Percentiles rank a stretch among this genome's conserved stretches.
Evolutionary conservation across 768 basidiomycete species (phyloP).

Genomic region (Hypholoma sublateritium): DNA sequence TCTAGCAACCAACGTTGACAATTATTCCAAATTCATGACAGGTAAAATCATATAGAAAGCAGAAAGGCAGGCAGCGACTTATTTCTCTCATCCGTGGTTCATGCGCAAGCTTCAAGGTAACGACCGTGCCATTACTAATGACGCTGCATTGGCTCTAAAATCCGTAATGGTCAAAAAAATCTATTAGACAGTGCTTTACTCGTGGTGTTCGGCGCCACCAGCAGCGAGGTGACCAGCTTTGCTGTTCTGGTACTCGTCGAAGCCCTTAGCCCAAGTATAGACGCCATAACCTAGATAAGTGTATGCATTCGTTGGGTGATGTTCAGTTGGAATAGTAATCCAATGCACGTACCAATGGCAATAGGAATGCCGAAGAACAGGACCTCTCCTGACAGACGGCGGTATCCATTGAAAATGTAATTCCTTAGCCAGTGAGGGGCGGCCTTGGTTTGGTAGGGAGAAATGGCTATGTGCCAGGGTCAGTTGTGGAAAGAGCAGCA

Average conservation of each 20-base stretch:
- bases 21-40: no score
- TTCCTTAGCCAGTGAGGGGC: conserved; percentile 66
- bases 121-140: no score
- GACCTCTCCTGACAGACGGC: conserved; percentile 68
- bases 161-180: conserved; percentile 6
- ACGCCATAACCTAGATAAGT: conserved; percentile 62
- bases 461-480: conserved; percentile 54
- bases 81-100: no score
- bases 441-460: conserved; percentile 79
- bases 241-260: conserved; percentile 68
- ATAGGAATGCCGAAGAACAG: conserved; percentile 82
- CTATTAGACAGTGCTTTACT: conserved; percentile 25
- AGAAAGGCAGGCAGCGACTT: no score
- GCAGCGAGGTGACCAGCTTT: conserved; percentile 75
- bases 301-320: neutral
- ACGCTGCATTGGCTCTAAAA: neutral
- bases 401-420: conserved; percentile 88
- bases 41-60: no score
- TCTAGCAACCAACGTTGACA: no score
- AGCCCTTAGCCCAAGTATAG: conserved; percentile 77
- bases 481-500: neutral
- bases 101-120: no score
- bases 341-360: conserved; percentile 61
- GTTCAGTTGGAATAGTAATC: neutral
- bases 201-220: conserved; percentile 32